Evolutionary conservation across 768 basidiomycete species (phyloP), one percentile per base, ranked within the genome.

Genomic region (Amanita pseudoporphyria): DNA sequence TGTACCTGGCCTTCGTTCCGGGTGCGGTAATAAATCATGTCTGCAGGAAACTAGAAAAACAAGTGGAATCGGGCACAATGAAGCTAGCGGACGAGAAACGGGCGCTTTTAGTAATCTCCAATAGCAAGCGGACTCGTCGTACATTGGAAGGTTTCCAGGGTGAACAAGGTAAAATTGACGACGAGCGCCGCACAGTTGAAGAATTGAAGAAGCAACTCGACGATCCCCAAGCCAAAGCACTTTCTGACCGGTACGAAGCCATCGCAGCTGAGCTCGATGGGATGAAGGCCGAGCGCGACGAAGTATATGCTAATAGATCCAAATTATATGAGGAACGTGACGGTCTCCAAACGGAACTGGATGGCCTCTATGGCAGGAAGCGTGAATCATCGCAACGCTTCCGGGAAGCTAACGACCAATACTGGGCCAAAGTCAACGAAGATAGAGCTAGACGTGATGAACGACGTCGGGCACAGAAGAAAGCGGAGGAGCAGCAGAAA

Each of bases 31-130:
- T 50, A 33, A 54, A 52, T 48, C 56, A 51, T 53, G 54, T 28
- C 41, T 47, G 14, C 59, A 94, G 91, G 58, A 72, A 82, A 53
- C 71, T 96, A 52, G 89, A 98, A 44, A 84, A 79, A 60, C 87
- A 92, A 62, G 83, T 99, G 47, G 95, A 98, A 62, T 89, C 89
- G 4, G 95, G 95, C 21, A 79, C 59, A 52, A 75, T 99, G 76
- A 96, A 90, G 62, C 75, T 98, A 52, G 92, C 83, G 22, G 94
- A 96, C 50, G 96, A 99, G 68, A 97, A 96, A 69, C 84, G 91
- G 45, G 88, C 93, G 4, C 75, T 99, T n/a, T 77, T 79, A 56
- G 95, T 98, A 58, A 95, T 99, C 53, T 79, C 74, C 53, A 73
- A 76, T 38, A 69, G 73, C 54, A 88, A 78, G 60, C 84, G 90